A percentile compares a stretch with the other conserved stretches of the same genome.
phyloP scores from a whole-genome alignment of 495 filamentous ascomycete species.

The Daldinia caldariorum region DNA sequence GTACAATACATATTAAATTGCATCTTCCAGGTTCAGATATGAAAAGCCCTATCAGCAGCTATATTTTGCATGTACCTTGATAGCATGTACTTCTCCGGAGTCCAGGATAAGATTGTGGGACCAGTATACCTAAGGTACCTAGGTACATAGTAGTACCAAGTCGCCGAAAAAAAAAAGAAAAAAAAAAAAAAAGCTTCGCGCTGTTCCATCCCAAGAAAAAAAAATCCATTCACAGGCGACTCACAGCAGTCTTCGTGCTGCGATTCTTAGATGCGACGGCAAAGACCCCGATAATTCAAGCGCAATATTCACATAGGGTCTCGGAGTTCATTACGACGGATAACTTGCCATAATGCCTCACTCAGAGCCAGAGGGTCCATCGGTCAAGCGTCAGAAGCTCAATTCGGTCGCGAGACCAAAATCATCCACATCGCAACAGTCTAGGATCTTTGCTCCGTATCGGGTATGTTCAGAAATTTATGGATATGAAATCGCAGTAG shows the following conservation, averaged over 20 bases:
- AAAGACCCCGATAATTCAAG: neutral
- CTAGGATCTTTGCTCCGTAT: constrained; percentile 90
- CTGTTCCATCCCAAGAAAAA: constrained; percentile 31
- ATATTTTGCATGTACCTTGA: neutral
- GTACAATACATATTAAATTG: too few species aligned
- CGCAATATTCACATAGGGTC: neutral
- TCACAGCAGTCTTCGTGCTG: constrained; percentile 15
- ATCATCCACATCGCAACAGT: constrained; percentile 55
- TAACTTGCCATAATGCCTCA: constrained; percentile 54
- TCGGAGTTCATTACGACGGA: neutral
- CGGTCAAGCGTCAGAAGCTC: constrained; percentile 75
- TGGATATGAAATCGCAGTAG: neutral
- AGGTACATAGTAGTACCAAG: neutral
- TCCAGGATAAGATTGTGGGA: neutral
- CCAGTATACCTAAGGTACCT: neutral
- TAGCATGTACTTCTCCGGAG: too few species aligned
- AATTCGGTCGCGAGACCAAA: constrained; percentile 50
- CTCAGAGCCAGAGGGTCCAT: constrained; percentile 61
- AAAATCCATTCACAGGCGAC: constrained; percentile 37
- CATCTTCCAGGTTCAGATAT: neutral
- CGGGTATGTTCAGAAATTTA: constrained; percentile 67
- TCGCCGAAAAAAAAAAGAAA: constrained; percentile 29
- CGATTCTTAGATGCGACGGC: constrained; percentile 23
- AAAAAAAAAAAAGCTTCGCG: constrained; percentile 38
- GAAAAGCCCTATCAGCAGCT: neutral